Conservation (phyloP, 1,284 basidiomycete genomes). For the Golubevia pallescens region DNA sequence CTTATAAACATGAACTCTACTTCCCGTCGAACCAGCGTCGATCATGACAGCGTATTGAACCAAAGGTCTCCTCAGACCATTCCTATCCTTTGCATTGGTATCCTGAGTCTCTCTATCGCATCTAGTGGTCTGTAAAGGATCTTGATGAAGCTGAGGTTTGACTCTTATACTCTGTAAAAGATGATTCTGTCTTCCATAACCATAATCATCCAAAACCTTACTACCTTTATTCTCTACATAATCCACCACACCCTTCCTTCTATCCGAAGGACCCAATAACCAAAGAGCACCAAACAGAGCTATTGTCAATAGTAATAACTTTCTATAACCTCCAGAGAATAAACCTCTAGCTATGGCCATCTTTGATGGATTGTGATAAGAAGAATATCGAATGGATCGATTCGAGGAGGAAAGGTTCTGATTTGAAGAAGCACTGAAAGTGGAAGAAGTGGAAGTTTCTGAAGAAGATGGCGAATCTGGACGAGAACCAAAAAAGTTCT, state of each 20-base stretch:
- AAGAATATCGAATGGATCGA: too few species aligned
- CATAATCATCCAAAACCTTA: slow-evolving; percentile 20
- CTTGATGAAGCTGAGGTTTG: slow-evolving; percentile 39
- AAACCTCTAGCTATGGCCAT: too few species aligned
- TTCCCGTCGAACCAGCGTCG: slow-evolving; percentile 96
- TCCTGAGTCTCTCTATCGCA: slow-evolving; percentile 17
- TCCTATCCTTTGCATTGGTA: slow-evolving; percentile 10
- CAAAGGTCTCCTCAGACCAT: slow-evolving; percentile 38
- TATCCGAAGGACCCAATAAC: slow-evolving; percentile 28
- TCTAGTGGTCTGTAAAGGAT: slow-evolving; percentile 49
- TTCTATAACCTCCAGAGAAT: too few species aligned
- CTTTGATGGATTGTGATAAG: too few species aligned
- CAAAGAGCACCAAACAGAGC: slow-evolving; percentile 5
- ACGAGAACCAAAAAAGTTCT: too few species aligned
- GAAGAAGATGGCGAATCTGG: too few species aligned
- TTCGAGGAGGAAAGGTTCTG: too few species aligned
- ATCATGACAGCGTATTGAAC: slow-evolving; percentile 93
- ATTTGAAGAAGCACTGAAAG: too few species aligned
- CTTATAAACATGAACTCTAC: slow-evolving; percentile 97
- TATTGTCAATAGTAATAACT: too few species aligned
- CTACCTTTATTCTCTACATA: slow-evolving; percentile 35
- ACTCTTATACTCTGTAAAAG: slow-evolving; percentile 15
- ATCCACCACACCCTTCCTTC: slow-evolving; percentile 25
- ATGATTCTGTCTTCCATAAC: not conserved
- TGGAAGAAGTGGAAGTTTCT: too few species aligned